A percentile compares a stretch with the other conserved stretches of the same genome.
These are phyloP conservation scores for Aspergillus baeticus DNA, from an alignment of 495 filamentous ascomycete species.

Conservation along the genomic window DNA sequence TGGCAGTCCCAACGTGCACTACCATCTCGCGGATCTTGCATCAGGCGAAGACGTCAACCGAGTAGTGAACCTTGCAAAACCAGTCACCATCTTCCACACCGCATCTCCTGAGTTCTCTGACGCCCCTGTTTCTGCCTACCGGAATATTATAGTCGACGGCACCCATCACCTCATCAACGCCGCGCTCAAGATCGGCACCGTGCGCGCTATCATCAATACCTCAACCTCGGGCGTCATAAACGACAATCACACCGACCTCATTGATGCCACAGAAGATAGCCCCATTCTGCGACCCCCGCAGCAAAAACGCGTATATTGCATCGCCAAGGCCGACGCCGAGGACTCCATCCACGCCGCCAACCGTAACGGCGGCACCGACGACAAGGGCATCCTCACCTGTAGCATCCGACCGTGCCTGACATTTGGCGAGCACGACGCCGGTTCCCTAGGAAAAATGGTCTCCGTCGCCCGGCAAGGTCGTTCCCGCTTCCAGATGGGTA, in stretches of 20 bases:
- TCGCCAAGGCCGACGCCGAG: slow-evolving; percentile 13
- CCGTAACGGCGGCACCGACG: neutral
- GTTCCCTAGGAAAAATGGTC: slow-evolving; percentile 10
- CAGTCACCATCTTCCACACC: slow-evolving; percentile 13
- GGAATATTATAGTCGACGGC: slow-evolving; percentile 1
- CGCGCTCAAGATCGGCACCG: neutral
- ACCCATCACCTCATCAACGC: slow-evolving; percentile 2
- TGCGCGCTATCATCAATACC: slow-evolving; percentile 6
- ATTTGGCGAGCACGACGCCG: slow-evolving; percentile 10
- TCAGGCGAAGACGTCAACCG: neutral
- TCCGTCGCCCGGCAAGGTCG: slow-evolving; percentile 4
- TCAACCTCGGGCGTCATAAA: slow-evolving; percentile 14
- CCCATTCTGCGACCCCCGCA: slow-evolving; percentile 9
- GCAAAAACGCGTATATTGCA: slow-evolving; percentile 12
- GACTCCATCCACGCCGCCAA: slow-evolving; percentile 12
- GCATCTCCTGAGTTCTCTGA: slow-evolving; percentile 15
- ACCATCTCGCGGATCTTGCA: neutral
- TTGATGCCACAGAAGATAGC: slow-evolving; percentile 4
- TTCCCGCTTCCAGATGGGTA: slow-evolving; percentile 9
- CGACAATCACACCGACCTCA: slow-evolving; percentile 13
- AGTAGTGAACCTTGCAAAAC: slow-evolving; percentile 5
- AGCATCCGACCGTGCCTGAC: neutral
- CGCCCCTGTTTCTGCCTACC: slow-evolving; percentile 4
- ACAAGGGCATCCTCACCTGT: slow-evolving; percentile 6
- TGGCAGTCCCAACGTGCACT: neutral